Percentiles rank a stretch among this genome's conserved stretches.
phyloP scores from a whole-genome alignment of 148 eudicot species.

The Arbutus unedo region DNA sequence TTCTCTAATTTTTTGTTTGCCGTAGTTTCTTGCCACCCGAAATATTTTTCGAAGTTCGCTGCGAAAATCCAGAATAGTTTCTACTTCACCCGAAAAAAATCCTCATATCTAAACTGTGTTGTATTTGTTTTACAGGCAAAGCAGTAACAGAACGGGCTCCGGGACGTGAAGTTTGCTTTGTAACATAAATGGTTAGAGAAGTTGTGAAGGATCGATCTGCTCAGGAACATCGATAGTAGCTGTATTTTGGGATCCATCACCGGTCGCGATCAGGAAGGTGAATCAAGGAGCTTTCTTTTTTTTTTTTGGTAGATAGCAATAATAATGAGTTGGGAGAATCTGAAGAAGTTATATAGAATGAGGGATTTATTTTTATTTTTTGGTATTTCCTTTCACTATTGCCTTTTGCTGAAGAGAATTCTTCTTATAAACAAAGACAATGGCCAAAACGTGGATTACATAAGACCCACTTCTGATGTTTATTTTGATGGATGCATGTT shows the following conservation, averaged over 20 bases:
- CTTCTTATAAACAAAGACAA: constrained; percentile 1
- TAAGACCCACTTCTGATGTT: neutral
- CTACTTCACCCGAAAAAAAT: neutral
- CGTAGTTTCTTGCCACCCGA: neutral
- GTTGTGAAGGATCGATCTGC: neutral
- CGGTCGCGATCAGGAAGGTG: neutral
- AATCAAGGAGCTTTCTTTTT: constrained; percentile 1
- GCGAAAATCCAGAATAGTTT: neutral
- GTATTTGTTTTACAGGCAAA: constrained; percentile 18
- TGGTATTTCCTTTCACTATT: neutral
- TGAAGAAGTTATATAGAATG: neutral
- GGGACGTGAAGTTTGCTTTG: neutral
- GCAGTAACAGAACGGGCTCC: constrained; percentile 18
- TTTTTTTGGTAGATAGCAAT: constrained; percentile 21
- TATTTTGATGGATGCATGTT: neutral
- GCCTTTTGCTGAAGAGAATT: constrained; percentile 5
- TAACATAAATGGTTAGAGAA: constrained; percentile 16
- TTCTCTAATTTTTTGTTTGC: neutral
- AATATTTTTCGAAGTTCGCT: too few relatives aligned
- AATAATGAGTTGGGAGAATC: constrained; percentile 17
- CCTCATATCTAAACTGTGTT: neutral
- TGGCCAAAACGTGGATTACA: neutral
- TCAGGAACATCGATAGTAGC: neutral
- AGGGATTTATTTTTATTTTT: neutral
- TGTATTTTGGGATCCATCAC: constrained; percentile 7